Percentiles rank a stretch among this genome's conserved stretches.
Conservation (phyloP, 2,329 filamentous ascomycete genomes). For the Trichoderma lentiforme region DNA sequence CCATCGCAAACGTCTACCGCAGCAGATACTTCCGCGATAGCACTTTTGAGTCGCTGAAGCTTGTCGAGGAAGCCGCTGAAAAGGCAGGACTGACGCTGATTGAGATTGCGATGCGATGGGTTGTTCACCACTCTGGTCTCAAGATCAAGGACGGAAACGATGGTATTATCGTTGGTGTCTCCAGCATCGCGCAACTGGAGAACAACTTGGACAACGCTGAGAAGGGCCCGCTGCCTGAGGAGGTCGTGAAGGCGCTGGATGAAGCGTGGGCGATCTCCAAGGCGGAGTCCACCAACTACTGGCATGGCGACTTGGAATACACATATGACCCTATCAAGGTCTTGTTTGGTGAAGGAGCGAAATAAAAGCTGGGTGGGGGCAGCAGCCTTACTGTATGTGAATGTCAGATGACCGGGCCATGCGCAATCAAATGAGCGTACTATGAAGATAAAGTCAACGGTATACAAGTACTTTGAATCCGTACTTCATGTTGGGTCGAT, state of each 20-base stretch:
- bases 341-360: slow-evolving; percentile 50
- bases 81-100: slow-evolving; percentile 67
- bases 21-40: slow-evolving; percentile 68
- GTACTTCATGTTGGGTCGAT: not conserved
- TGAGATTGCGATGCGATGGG: slow-evolving; percentile 72
- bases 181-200: slow-evolving; percentile 54
- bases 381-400: not conserved
- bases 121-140: slow-evolving; percentile 65
- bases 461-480: not conserved
- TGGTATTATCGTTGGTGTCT: slow-evolving; percentile 59
- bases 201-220: slow-evolving; percentile 57
- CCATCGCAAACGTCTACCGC: slow-evolving; percentile 57
- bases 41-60: slow-evolving; percentile 59
- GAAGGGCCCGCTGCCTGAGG: slow-evolving; percentile 71
- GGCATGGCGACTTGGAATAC: slow-evolving; percentile 62
- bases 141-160: slow-evolving; percentile 52
- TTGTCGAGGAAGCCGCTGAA: slow-evolving; percentile 64
- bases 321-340: slow-evolving; percentile 61
- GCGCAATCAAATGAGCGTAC: not conserved
- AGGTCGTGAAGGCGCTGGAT: slow-evolving; percentile 71
- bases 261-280: slow-evolving; percentile 74
- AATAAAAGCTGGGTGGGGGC: slow-evolving; percentile 27
- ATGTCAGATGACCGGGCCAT: not conserved
- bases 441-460: not conserved
- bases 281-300: slow-evolving; percentile 50